Conservation (phyloP, 108 stramenopile genomes). For the Skeletonema costatum region DNA sequence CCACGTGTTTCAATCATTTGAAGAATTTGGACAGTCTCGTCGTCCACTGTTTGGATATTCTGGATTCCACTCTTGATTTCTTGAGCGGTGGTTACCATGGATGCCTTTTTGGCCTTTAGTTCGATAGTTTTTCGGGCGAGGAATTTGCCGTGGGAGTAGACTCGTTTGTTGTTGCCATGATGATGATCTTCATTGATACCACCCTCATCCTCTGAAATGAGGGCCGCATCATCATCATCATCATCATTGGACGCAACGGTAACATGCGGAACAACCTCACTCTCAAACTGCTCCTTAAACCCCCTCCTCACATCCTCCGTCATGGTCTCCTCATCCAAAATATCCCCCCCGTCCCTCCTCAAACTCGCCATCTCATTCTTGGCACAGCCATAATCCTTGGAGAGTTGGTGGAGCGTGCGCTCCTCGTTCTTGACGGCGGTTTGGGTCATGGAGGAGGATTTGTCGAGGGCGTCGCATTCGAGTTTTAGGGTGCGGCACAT, state of each 20-base stretch:
- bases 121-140: slow-evolving; percentile 26
- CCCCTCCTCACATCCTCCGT: slow-evolving; percentile 27
- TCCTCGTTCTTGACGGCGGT: slow-evolving; percentile 22
- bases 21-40: slow-evolving; percentile 9
- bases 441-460: slow-evolving; percentile 1
- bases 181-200: not conserved
- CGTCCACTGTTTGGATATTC: slow-evolving; percentile 23
- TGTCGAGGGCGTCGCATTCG: slow-evolving; percentile 49
- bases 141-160: slow-evolving; percentile 34
- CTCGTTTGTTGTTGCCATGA: not conserved
- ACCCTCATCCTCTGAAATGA: slow-evolving; percentile 13
- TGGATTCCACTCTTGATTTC: slow-evolving; percentile 19
- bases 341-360: slow-evolving; percentile 34
- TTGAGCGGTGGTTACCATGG: slow-evolving; percentile 7
- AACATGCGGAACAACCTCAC: slow-evolving; percentile 24
- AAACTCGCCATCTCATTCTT: slow-evolving; percentile 41
- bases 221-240: slow-evolving; percentile 5
- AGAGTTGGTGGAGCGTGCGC: slow-evolving; percentile 50
- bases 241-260: slow-evolving; percentile 1
- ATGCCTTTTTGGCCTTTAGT: slow-evolving; percentile 17
- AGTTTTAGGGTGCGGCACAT: slow-evolving; percentile 45
- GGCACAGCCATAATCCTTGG: slow-evolving; percentile 41
- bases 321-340: slow-evolving; percentile 32
- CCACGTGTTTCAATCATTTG: slow-evolving; percentile 11
- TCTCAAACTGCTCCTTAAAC: slow-evolving; percentile 24